Percentiles rank a stretch among this genome's conserved stretches.
phyloP scores from a whole-genome alignment of 2,329 filamentous ascomycete species.

The Cercospora citrullina region DNA sequence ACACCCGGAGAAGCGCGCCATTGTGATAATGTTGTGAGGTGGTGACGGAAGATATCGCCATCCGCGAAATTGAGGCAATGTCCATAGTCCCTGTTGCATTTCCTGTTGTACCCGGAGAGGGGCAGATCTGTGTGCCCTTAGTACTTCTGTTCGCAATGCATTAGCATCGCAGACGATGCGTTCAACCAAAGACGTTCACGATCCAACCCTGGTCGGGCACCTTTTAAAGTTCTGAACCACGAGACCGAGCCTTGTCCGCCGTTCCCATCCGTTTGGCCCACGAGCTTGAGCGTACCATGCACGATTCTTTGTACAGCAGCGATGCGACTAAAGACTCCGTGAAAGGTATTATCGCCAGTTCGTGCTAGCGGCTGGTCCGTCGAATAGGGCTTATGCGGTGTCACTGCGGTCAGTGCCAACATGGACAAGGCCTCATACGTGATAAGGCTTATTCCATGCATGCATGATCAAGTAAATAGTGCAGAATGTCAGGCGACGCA shows the following conservation, averaged over 20 bases:
- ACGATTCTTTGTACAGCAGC: neutral
- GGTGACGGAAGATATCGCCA: neutral
- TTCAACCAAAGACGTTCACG: neutral
- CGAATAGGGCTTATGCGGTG: too few relatives aligned
- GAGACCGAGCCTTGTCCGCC: neutral
- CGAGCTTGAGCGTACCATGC: neutral
- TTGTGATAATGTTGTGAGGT: too few relatives aligned
- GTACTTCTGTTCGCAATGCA: neutral
- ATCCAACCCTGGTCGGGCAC: neutral
- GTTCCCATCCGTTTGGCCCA: neutral
- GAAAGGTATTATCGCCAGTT: too few relatives aligned
- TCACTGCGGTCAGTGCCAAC: too few relatives aligned
- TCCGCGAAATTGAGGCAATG: neutral
- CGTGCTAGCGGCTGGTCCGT: too few relatives aligned
- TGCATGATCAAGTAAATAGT: too few relatives aligned
- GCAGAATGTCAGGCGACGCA: too few relatives aligned
- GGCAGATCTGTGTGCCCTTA: neutral
- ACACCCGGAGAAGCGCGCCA: too few relatives aligned
- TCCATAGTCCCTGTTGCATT: neutral
- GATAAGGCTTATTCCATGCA: too few relatives aligned
- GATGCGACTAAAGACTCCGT: too few relatives aligned
- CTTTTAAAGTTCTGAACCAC: neutral
- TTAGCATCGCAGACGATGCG: neutral
- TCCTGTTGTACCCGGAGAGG: neutral
- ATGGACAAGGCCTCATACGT: too few relatives aligned